Conservation (phyloP, 2,329 filamentous ascomycete species). For the Monosporascus ibericus region DNA sequence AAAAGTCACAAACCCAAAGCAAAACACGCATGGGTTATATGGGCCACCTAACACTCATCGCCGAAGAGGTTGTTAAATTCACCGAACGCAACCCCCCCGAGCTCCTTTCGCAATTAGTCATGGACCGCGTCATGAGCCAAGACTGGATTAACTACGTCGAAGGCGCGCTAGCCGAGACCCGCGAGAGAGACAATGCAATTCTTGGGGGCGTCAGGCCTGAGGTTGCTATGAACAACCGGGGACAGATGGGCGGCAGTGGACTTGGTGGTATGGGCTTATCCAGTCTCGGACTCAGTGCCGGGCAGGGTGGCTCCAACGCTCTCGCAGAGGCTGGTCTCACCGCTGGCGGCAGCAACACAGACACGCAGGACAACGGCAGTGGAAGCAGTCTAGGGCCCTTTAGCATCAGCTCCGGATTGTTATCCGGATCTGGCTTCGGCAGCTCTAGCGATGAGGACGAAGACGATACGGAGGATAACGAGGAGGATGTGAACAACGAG, state of each 20-base stretch:
- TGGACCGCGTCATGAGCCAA: constrained; percentile 82
- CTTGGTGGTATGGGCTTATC: constrained; percentile 44
- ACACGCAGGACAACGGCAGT: constrained; percentile 56
- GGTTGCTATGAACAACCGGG: constrained; percentile 74
- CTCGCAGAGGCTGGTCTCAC: constrained; percentile 78
- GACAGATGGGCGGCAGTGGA: constrained; percentile 46
- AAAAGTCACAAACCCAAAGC: constrained; percentile 74
- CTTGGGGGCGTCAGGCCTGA: constrained; percentile 92
- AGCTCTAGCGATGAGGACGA: constrained; percentile 96
- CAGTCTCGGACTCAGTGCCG: constrained; percentile 34
- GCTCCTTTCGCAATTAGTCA: constrained; percentile 72
- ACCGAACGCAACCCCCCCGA: constrained; percentile 90
- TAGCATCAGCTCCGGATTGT: constrained; percentile 63
- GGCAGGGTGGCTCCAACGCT: constrained; percentile 51
- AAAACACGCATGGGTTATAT: constrained; percentile 96
- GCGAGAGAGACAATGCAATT: constrained; percentile 96
- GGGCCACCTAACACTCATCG: constrained; percentile 90
- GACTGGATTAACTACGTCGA: constrained; percentile 96
- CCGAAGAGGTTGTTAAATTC: constrained; percentile 98
- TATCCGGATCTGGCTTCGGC: constrained; percentile 79
- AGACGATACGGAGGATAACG: constrained; percentile 82
- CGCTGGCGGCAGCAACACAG: constrained; percentile 53
- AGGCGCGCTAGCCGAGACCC: constrained; percentile 83
- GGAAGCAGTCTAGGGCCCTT: constrained; percentile 66
- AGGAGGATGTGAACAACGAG: constrained; percentile 67